Evolutionary conservation across 352 stramenopile genomes (phyloP).

Genomic region (Phytopythium montanum): DNA sequence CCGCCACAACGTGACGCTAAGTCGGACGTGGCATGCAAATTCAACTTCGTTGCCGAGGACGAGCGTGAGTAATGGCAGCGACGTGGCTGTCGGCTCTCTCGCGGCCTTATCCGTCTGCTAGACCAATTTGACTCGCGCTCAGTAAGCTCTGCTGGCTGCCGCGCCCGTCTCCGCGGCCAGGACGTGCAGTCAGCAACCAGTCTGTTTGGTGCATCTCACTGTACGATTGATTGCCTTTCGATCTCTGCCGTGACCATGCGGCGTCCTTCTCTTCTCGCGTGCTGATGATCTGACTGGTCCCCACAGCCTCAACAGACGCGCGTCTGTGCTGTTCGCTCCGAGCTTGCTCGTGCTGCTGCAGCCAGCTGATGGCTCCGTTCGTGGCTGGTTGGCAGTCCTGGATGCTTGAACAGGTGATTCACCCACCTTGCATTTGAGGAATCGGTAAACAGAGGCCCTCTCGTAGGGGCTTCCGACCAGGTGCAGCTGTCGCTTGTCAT

Average conservation of each 20-base stretch:
- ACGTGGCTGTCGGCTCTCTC: not conserved
- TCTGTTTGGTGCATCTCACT: not conserved
- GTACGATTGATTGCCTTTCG: not conserved
- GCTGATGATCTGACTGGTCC: not conserved
- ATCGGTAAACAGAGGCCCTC: not conserved
- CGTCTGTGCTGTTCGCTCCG: not conserved
- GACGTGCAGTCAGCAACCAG: not conserved
- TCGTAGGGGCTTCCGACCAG: too few species aligned
- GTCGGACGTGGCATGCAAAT: not conserved
- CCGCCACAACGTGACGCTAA: slow-evolving; percentile 1
- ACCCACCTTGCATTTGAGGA: not conserved
- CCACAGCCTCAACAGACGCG: not conserved
- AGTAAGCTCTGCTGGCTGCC: not conserved
- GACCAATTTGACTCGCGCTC: not conserved
- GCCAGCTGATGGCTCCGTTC: too few species aligned
- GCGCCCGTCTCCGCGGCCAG: not conserved
- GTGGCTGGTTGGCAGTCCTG: too few species aligned
- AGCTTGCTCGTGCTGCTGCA: not conserved
- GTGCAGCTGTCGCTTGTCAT: too few species aligned
- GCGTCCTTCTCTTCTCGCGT: not conserved
- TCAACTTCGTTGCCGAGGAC: not conserved
- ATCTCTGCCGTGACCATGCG: not conserved
- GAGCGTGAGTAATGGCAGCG: not conserved
- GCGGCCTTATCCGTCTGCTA: not conserved
- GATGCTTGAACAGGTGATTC: too few species aligned